A percentile compares a stretch with the other conserved stretches of the same genome.
These are phyloP conservation scores for Aegilops sharonensis DNA, from an alignment of 176 grass and related monocot species.

Conservation along the genomic window DNA sequence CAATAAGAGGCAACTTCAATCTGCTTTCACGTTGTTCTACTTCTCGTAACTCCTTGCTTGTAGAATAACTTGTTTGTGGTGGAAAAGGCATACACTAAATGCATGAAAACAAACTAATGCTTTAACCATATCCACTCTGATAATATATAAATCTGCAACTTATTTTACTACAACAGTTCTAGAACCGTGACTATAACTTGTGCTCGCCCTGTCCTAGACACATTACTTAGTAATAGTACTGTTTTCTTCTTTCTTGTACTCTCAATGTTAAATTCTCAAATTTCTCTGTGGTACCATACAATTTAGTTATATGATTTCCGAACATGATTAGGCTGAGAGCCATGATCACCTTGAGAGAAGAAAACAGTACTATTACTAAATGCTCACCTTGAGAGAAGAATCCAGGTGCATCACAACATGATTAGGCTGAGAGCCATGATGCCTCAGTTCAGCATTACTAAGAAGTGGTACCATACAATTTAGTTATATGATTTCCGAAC, in stretches of 20 bases:
- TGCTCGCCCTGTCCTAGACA: neutral
- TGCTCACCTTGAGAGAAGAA: too few species aligned
- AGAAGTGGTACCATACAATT: neutral
- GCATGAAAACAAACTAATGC: conserved; percentile 12
- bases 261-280: neutral
- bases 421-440: neutral
- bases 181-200: neutral
- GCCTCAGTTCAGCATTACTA: neutral
- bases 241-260: neutral
- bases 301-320: too few species aligned
- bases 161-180: neutral
- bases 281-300: neutral
- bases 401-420: too few species aligned
- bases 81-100: neutral
- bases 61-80: conserved; percentile 4
- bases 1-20: neutral
- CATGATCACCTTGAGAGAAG: neutral
- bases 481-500: neutral
- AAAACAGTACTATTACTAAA: too few species aligned
- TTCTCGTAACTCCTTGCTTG: neutral
- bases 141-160: conserved; percentile 4
- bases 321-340: neutral
- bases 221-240: neutral
- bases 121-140: neutral
- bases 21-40: neutral